Evolutionary conservation across 2,329 filamentous ascomycete genomes (phyloP).

Genomic region (Tolypocladium inflatum): DNA sequence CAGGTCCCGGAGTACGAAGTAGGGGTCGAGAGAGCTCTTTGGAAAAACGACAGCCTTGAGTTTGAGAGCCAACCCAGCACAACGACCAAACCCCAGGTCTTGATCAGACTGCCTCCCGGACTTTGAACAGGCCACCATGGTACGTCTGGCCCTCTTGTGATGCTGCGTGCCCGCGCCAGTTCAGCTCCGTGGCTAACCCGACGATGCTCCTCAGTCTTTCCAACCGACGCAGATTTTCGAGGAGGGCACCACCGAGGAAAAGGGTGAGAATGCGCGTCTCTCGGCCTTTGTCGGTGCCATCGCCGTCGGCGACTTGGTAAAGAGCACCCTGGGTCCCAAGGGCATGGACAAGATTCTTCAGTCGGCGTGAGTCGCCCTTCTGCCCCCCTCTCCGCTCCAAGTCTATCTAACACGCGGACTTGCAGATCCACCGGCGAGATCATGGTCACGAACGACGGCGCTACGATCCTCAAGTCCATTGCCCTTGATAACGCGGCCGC

Average conservation of each 20-base stretch:
- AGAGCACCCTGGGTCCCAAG: slow-evolving; percentile 94
- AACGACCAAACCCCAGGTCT: not conserved
- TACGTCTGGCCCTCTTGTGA: not conserved
- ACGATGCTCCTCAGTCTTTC: slow-evolving; percentile 39
- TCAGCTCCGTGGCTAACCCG: slow-evolving; percentile 6
- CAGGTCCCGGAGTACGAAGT: not conserved
- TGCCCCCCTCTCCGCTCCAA: slow-evolving; percentile 1
- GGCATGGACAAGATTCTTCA: slow-evolving; percentile 99
- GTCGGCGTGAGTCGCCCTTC: slow-evolving; percentile 64
- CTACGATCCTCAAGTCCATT: slow-evolving; percentile 96
- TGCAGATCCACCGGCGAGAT: slow-evolving; percentile 86
- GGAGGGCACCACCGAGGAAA: slow-evolving; percentile 93
- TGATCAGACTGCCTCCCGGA: not conserved
- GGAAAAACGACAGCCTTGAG: not conserved
- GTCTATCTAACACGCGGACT: slow-evolving; percentile 1
- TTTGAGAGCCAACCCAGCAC: not conserved
- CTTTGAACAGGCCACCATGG: slow-evolving; percentile 1
- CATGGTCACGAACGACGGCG: slow-evolving; percentile 97
- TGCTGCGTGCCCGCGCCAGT: too few relatives aligned
- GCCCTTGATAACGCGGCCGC: slow-evolving; percentile 96
- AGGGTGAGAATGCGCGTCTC: slow-evolving; percentile 97
- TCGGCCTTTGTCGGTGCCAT: slow-evolving; percentile 98
- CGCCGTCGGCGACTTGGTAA: slow-evolving; percentile 92
- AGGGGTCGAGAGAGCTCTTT: not conserved
- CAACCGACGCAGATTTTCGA: slow-evolving; percentile 98